These are phyloP conservation scores for Microdochium paspali DNA, from an alignment of 2,329 filamentous ascomycete species.

Conservation along the genomic window DNA sequence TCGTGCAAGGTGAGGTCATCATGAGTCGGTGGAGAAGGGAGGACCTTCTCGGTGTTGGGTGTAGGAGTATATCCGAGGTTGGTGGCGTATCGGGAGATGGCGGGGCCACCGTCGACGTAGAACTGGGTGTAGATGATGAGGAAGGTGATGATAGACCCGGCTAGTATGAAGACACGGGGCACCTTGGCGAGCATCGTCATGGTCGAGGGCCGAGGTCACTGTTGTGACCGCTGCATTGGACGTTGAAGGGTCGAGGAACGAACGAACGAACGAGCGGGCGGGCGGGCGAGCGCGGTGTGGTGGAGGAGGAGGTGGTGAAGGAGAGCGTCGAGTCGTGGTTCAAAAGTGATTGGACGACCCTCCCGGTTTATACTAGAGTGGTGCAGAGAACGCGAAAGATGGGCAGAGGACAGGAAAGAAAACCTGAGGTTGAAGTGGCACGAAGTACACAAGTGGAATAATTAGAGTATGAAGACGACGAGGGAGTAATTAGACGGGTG, in stretches of 20 bases:
- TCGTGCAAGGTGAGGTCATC: not conserved
- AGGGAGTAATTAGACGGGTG: too few species aligned
- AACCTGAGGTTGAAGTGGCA: too few species aligned
- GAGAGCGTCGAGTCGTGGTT: too few species aligned
- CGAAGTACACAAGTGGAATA: too few species aligned
- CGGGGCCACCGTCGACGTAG: conserved; percentile 5
- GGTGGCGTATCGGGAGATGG: not conserved
- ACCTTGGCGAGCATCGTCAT: conserved; percentile 12
- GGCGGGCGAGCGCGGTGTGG: not conserved
- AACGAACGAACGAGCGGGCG: too few species aligned
- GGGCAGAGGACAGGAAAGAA: too few species aligned
- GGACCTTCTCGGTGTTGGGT: not conserved
- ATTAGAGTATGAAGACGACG: too few species aligned
- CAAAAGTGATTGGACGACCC: too few species aligned
- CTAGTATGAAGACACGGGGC: conserved; percentile 14
- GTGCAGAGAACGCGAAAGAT: too few species aligned
- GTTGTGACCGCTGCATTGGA: not conserved
- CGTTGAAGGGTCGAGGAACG: not conserved
- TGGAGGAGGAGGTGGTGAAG: not conserved
- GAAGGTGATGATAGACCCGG: conserved; percentile 11
- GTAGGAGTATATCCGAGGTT: not conserved
- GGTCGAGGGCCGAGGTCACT: not conserved
- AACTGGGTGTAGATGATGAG: conserved; percentile 15
- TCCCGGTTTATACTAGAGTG: too few species aligned
- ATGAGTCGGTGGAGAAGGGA: not conserved